Evolutionary conservation across 495 filamentous ascomycete species (phyloP).

Genomic region (Neurospora tetraspora): DNA sequence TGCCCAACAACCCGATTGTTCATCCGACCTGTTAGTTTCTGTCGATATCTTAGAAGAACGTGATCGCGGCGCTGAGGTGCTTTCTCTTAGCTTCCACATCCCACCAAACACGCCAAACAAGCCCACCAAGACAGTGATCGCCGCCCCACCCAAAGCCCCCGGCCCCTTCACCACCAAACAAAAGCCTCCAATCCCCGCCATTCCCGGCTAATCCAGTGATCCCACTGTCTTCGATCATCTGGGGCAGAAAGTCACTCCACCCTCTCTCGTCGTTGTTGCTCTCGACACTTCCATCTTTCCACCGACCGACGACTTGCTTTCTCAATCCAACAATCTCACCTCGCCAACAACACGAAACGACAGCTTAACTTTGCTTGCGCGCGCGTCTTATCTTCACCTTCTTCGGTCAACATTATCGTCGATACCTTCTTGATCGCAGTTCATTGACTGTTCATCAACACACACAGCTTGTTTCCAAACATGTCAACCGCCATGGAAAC

Average conservation of each 20-base stretch:
- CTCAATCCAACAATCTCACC: neutral
- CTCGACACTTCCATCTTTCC: neutral
- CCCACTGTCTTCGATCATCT: neutral
- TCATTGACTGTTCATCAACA: neutral
- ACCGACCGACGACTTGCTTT: neutral
- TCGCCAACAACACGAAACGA: neutral
- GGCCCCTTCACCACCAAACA: neutral
- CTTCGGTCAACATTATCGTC: neutral
- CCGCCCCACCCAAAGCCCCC: neutral
- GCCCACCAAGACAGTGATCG: neutral
- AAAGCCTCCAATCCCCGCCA: neutral
- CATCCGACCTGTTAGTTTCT: neutral
- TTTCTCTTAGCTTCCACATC: neutral
- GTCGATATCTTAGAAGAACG: neutral
- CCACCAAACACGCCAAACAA: neutral
- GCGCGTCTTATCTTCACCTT: neutral
- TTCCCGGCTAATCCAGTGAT: neutral
- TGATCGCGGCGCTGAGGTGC: neutral
- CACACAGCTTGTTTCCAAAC: neutral
- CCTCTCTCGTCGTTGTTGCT: neutral
- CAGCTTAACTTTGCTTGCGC: neutral
- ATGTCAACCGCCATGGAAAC: conserved; percentile 31
- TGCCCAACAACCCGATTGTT: neutral
- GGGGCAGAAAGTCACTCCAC: neutral
- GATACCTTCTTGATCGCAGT: neutral